Evolutionary conservation across 306 rosid genomes (phyloP).

Genomic region (Coriaria nepalensis): DNA sequence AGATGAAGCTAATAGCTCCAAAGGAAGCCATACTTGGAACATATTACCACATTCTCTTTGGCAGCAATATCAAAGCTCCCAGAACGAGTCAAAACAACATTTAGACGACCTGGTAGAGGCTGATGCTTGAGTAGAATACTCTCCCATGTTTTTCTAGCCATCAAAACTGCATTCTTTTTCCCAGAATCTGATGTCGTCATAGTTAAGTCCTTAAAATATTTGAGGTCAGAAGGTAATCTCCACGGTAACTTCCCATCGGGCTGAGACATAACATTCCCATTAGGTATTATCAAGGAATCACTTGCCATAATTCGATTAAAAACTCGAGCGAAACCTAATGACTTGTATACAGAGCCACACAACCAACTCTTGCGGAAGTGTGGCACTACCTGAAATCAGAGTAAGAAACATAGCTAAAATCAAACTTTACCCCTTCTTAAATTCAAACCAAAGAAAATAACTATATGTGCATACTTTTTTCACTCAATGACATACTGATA

Average conservation of each 20-base stretch:
- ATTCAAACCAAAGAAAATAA: neutral
- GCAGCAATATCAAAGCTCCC: conserved; percentile 91
- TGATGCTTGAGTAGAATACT: conserved; percentile 46
- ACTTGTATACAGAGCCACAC: conserved; percentile 22
- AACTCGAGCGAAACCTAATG: conserved; percentile 12
- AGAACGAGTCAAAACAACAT: conserved; percentile 86
- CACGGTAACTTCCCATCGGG: conserved; percentile 68
- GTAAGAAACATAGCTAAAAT: neutral
- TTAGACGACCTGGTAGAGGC: conserved; percentile 79
- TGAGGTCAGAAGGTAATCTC: conserved; percentile 70
- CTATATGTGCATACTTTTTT: neutral
- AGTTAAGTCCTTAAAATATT: conserved; percentile 57
- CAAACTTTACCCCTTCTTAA: neutral
- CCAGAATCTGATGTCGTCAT: conserved; percentile 52
- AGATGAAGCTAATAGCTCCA: conserved; percentile 79
- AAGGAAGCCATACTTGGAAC: conserved; percentile 82
- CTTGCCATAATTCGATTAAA: conserved; percentile 46
- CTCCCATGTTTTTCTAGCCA: conserved; percentile 98
- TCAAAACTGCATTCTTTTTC: conserved; percentile 75
- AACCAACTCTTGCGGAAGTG: conserved; percentile 23
- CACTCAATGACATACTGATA: no score
- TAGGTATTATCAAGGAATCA: conserved; percentile 32
- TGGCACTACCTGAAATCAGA: conserved; percentile 23
- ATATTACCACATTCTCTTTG: conserved; percentile 79
- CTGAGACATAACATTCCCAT: conserved; percentile 38